These are phyloP conservation scores for Anthoceros angustus DNA, from an alignment of 225 moss, liverwort and hornwort species.

Conservation along the genomic window DNA sequence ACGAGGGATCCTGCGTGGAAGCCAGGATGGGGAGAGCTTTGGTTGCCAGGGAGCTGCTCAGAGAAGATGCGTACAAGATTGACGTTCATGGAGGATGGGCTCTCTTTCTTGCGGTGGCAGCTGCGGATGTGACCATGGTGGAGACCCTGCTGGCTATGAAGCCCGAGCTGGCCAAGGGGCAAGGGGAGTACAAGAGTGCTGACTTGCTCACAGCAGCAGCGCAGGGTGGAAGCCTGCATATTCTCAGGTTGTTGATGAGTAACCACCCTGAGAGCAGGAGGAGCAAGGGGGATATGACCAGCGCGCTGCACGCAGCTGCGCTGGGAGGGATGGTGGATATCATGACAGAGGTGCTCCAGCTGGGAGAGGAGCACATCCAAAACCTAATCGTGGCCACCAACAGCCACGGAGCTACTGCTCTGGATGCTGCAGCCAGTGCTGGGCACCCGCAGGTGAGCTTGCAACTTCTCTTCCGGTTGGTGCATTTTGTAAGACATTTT, in stretches of 20 bases:
- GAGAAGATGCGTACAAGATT: constrained; percentile 4
- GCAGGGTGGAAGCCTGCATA: background rate
- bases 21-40: background rate
- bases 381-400: background rate
- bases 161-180: background rate
- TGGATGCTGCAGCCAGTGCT: constrained; percentile 1
- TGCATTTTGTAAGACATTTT: too few species aligned
- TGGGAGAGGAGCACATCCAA: background rate
- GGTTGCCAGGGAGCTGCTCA: constrained; percentile 1
- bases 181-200: constrained; percentile 4
- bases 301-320: background rate
- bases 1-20: constrained; percentile 4
- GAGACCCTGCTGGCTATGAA: background rate
- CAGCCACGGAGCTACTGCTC: background rate
- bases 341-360: background rate
- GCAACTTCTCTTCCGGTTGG: background rate
- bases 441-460: background rate
- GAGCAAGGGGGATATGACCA: background rate
- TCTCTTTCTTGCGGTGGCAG: constrained; percentile 3
- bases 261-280: background rate
- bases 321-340: background rate
- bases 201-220: constrained; percentile 4
- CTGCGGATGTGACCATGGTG: constrained; percentile 1
- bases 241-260: background rate
- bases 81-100: constrained; percentile 4